Percentiles rank a stretch among this genome's conserved stretches.
Evolutionary conservation across 805 yeast genomes (phyloP).

Genomic region (Yamadazyma insecticola): DNA sequence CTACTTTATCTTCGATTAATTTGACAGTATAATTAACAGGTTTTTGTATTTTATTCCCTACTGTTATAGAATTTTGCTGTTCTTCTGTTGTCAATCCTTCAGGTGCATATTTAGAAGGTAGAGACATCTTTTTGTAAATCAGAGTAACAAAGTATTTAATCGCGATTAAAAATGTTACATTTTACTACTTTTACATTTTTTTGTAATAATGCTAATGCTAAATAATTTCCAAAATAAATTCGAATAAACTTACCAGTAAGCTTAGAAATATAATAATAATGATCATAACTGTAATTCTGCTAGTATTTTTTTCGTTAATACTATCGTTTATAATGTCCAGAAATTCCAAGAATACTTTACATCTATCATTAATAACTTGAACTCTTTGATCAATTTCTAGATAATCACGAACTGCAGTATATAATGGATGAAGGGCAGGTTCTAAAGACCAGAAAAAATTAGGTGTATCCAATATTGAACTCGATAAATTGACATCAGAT

Average conservation of each 20-base stretch:
- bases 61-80: conserved; percentile 20
- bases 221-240: conserved; percentile 53
- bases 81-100: conserved; percentile 25
- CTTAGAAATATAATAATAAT: conserved; percentile 77
- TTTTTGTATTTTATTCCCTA: conserved; percentile 14
- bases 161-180: no score
- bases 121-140: conserved; percentile 8
- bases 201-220: no score
- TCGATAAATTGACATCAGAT: conserved; percentile 88
- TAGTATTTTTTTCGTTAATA: conserved; percentile 88
- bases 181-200: no score
- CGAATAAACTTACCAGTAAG: conserved; percentile 69
- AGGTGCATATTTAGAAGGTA: conserved; percentile 37
- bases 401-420: conserved; percentile 84
- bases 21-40: conserved; percentile 20
- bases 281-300: conserved; percentile 86
- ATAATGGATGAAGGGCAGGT: conserved; percentile 91
- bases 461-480: conserved; percentile 90
- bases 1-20: conserved; percentile 22
- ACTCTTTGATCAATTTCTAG: conserved; percentile 93
- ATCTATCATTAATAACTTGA: conserved; percentile 87
- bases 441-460: conserved; percentile 94
- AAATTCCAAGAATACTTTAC: conserved; percentile 90
- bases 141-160: no score
- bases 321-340: conserved; percentile 92